Percentiles rank a stretch among this genome's conserved stretches.
These are phyloP conservation scores for Apiospora hydei DNA, from an alignment of 2,329 filamentous ascomycete genomes.

Conservation along the genomic window DNA sequence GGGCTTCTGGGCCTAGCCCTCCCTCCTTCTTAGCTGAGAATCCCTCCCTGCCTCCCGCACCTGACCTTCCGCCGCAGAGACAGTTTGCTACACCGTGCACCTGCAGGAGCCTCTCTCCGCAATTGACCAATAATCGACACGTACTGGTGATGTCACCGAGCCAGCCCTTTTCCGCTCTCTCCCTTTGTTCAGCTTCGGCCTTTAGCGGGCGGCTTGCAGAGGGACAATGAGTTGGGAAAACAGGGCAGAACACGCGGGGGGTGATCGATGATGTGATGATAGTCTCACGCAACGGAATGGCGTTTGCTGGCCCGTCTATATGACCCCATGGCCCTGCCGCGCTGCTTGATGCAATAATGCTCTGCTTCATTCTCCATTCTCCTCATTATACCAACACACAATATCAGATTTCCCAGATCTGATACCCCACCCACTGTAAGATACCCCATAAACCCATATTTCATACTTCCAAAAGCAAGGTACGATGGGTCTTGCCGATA, in stretches of 20 bases:
- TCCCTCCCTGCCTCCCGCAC: background rate
- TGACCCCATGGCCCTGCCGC: background rate
- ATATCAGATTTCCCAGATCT: background rate
- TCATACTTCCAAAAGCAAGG: background rate
- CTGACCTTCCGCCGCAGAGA: background rate
- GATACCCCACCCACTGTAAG: background rate
- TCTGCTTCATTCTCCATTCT: background rate
- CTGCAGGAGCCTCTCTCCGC: background rate
- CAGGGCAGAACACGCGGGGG: conserved; percentile 9
- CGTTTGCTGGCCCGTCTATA: background rate
- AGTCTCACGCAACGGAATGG: background rate
- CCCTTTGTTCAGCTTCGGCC: background rate
- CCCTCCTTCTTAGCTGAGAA: background rate
- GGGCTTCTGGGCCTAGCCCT: background rate
- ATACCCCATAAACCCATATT: background rate
- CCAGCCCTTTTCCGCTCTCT: background rate
- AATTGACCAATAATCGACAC: conserved; percentile 14
- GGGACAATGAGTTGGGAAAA: background rate
- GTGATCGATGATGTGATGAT: conserved; percentile 17
- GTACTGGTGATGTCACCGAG: conserved; percentile 10
- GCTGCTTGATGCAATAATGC: background rate
- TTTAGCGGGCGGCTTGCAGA: background rate
- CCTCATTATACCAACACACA: background rate
- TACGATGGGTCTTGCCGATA: conserved; percentile 21
- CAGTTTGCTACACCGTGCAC: conserved; percentile 1